phyloP scores from a whole-genome alignment of 306 rosid genomes.

The Malus domestica region ASM211411v1 NC_041789.1:22118001-22118500 shows the following conservation, averaged over 20 bases:
- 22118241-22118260: conserved; percentile 29
- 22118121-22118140: conserved; percentile 55
- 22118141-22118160: conserved; percentile 82
- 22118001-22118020: neutral
- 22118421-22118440: conserved; percentile 83
- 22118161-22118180: conserved; percentile 92
- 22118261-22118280: conserved; percentile 82
- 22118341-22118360: conserved; percentile 6
- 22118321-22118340: conserved; percentile 10
- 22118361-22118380: neutral
- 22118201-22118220: conserved; percentile 15
- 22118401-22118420: conserved; percentile 84
- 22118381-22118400: conserved; percentile 56
- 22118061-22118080: conserved; percentile 42
- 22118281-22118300: conserved; percentile 59
- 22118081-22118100: conserved; percentile 39
- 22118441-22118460: conserved; percentile 77
- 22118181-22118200: conserved; percentile 57
- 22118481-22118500: conserved; percentile 85
- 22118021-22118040: neutral
- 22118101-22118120: conserved; percentile 34
- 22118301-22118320: conserved; percentile 44
- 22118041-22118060: conserved; percentile 35
- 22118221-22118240: conserved; percentile 7
- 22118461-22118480: conserved; percentile 76